Base-by-base conservation (phyloP, 352 stramenopile genomes). In the Hyaloperonospora brassicae region DNA sequence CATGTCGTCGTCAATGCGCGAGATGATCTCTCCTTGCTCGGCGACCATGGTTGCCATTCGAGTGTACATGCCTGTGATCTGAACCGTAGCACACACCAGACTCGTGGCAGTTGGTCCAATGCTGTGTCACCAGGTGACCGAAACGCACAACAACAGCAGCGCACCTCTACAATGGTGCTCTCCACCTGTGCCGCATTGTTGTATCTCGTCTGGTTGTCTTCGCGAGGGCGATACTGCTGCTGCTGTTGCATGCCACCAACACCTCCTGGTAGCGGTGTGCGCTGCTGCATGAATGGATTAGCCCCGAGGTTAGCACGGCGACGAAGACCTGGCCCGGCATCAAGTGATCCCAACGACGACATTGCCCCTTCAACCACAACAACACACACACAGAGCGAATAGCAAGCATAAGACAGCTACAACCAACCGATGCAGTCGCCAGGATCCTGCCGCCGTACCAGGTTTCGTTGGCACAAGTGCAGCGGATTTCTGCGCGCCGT, bases 51-150 rank as follows among this genome's bases (percentile, higher is more conserved):
- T 86, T 27, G 83, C 79, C 83, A 93, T 93, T 11, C 79, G 74
- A 11, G 76, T 89, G 66, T 90, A 93, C 83, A 93, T 93, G 21
- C 79, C 76, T 24, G 76, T 86, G 52, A 93, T 93, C 82, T 93
- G 51, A 17, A 45, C 22, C 2, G 21, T 44, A 44, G 47, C 42
- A 27, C 21, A 31, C 5, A 23, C 13, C 9, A 12, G 38, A 17
- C 21, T 17, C 22, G 21, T 36, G 47, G 25, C 27, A 34, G 27
- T 34, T 34, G 27, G 27, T 34, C 8, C 27, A 34, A 9, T 34
- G 8, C 8, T 34, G 27, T 34, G 8, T 34, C 27, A 34, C 8
- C 4, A 34, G 27, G 27, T 34, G 8, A 9, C 8, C 27, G 27
- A 34, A 34, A 34, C 17, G 17, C 4, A 5, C 7, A 46, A 6